These are phyloP conservation scores for Ogataea hybrid DNA, from an alignment of 1,139 yeast genomes.

Conservation along the genomic window DNA sequence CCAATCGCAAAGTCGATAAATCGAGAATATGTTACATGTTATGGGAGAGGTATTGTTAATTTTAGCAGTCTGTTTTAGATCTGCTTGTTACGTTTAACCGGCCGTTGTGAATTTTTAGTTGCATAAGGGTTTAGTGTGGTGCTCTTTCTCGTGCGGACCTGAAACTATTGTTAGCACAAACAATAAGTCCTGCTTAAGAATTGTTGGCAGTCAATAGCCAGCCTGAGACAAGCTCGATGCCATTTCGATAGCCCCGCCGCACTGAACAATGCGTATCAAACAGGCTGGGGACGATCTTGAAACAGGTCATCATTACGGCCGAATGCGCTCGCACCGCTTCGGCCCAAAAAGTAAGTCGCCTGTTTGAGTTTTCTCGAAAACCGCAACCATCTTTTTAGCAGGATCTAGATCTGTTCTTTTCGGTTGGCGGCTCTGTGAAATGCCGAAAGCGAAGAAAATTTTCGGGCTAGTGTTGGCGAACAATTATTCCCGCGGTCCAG, in stretches of 20 bases:
- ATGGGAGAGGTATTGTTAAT: neutral
- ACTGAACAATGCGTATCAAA: neutral
- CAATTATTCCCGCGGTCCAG: neutral
- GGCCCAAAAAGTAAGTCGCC: neutral
- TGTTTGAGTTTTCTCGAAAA: neutral
- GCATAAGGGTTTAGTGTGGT: neutral
- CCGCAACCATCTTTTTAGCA: neutral
- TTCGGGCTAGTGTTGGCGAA: neutral
- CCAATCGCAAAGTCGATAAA: neutral
- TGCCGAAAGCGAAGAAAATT: neutral
- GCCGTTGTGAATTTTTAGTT: neutral
- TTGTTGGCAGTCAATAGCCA: neutral
- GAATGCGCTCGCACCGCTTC: too few species aligned
- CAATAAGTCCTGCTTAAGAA: neutral
- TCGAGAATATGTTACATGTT: neutral
- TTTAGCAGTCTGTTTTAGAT: constrained; percentile 1
- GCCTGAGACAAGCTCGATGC: neutral
- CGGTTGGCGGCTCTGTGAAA: neutral
- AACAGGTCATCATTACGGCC: too few species aligned
- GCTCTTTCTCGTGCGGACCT: neutral
- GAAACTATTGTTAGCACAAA: neutral
- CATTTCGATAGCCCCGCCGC: neutral
- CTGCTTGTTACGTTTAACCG: neutral
- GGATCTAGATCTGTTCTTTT: neutral
- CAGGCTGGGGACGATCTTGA: neutral